Base-by-base conservation (phyloP, 1,284 basidiomycete species). In the Filobasidium uniguttulatum region DNA sequence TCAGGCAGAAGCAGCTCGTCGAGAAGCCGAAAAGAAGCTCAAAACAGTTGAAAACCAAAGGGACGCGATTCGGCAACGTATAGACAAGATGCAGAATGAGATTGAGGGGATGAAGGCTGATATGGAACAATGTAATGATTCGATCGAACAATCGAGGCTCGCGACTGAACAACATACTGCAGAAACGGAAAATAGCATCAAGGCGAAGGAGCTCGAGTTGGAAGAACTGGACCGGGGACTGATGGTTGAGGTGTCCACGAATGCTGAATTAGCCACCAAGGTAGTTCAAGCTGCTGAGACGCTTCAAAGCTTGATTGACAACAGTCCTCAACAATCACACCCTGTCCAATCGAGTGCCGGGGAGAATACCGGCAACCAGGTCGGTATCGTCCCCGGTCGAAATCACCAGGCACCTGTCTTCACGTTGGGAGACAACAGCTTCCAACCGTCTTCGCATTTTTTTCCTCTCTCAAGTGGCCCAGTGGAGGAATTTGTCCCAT, bases 1-100 rank as follows among this genome's bases (percentile, higher is more conserved):
- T 34, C 72, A 74, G 41, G 85, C 89, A 5, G 91, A 96, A 65
- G 73, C 76, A 45, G 69, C 73, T 47, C 82, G 80, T 62, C 76
- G 81, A 41, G 89, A 96, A 34, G 85, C 83, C 2, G 91, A 96
- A 68, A 88, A 86, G 71, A 81, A 81, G 56, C 73, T 93, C 51
- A 83, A 82, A 59, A 73, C 75, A 15, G 80, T 80, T 3, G 80
- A 83, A 62, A 72, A 67, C 40, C 72, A 77, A 53, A 77, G 81
- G 37, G 81, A 83, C 58, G 79, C 74, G 47, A 76, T 83, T 5
- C 73, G 72, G 41, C 75, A 74, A 52, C 77, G 80, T 45, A 80
- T 87, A 52, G 75, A 76, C 48, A 75, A 75, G 57, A 72, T 89
- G 34, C 77, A 80, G 55, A 71, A 74, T 53, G 82, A 91, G 63